phyloP scores from a whole-genome alignment of 2,329 filamentous ascomycete species.

The Pyrenophora seminiperda region DNA sequence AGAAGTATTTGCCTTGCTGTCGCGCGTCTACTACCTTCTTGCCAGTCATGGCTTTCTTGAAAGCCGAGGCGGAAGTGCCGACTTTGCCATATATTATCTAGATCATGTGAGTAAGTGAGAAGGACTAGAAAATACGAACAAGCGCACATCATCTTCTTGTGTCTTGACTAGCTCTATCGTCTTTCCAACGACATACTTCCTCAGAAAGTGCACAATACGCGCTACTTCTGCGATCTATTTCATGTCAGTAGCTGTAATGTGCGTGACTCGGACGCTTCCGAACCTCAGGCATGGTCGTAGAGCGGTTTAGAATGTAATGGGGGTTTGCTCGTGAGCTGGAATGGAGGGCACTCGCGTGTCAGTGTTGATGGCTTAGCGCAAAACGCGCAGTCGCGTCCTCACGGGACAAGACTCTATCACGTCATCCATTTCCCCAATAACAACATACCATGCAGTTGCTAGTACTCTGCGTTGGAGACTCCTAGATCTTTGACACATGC shows the following conservation, averaged over 20 bases:
- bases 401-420: slow-evolving; percentile 31
- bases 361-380: slow-evolving; percentile 15
- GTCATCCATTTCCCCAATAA: slow-evolving; percentile 23
- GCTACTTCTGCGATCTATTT: slow-evolving; percentile 66
- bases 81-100: slow-evolving; percentile 86
- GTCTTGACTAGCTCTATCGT: slow-evolving; percentile 72
- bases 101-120: neutral
- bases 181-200: slow-evolving; percentile 82
- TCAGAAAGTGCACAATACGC: slow-evolving; percentile 83
- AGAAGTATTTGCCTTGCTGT: slow-evolving; percentile 97
- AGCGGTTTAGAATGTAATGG: neutral
- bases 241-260: slow-evolving; percentile 12
- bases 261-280: slow-evolving; percentile 6
- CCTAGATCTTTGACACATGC: neutral
- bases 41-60: slow-evolving; percentile 74
- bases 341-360: neutral
- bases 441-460: neutral
- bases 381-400: slow-evolving; percentile 35
- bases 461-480: neutral
- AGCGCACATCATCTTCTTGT: slow-evolving; percentile 67
- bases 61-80: slow-evolving; percentile 75
- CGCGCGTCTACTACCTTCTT: slow-evolving; percentile 74
- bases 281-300: slow-evolving; percentile 47
- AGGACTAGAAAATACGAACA: neutral
- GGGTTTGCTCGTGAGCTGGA: slow-evolving; percentile 1